These are phyloP conservation scores for Trichophyton simii DNA, from an alignment of 2,329 filamentous ascomycete species.

Conservation along the genomic window DNA sequence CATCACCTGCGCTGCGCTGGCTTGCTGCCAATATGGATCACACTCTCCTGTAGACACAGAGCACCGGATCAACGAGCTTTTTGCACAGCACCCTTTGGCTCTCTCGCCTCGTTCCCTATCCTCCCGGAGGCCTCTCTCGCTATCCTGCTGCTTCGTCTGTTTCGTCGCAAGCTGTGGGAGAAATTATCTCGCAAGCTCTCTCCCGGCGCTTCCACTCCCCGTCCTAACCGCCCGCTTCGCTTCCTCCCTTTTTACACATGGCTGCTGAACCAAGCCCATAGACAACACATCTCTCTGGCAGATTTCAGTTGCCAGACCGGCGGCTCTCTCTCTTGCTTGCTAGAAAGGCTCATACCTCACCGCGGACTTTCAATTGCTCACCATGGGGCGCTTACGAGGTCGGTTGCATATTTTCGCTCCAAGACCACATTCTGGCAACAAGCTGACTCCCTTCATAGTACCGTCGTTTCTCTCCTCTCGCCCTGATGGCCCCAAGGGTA, in stretches of 20 bases:
- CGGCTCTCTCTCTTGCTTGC: background rate
- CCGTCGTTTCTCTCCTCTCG: constrained; percentile 10
- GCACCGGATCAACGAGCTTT: background rate
- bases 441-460: constrained; percentile 3
- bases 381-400: constrained; percentile 13
- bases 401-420: background rate
- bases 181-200: background rate
- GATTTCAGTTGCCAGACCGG: background rate
- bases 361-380: background rate
- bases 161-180: background rate
- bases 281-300: background rate
- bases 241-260: background rate
- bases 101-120: background rate
- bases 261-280: background rate
- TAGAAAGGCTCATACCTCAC: background rate
- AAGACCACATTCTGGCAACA: background rate
- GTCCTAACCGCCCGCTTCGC: background rate
- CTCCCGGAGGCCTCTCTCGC: background rate
- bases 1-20: background rate
- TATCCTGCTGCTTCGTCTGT: background rate
- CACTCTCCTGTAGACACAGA: background rate
- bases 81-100: background rate
- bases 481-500: constrained; percentile 8
- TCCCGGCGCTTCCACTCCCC: background rate
- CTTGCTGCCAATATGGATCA: background rate